Base-by-base conservation (phyloP, 352 stramenopile genomes). In the Pythium aphanidermatum region DNA sequence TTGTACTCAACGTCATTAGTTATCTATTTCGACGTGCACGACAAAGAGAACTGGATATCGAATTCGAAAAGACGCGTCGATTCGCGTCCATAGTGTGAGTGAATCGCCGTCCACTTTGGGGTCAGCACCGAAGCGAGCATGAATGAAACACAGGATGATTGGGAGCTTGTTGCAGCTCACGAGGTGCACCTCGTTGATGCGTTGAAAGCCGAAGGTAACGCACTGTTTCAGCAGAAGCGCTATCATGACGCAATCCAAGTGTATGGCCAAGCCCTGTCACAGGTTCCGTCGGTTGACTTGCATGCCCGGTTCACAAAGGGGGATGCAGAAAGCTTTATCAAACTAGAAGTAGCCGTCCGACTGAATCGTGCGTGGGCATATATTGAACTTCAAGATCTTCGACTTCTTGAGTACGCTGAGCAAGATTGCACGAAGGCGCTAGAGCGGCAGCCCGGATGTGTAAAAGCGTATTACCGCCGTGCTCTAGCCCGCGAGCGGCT, bases 391-490 rank as follows among this genome's bases (percentile, higher is more conserved):
- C 33, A 50, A 2, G 58, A 67, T 9, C 32, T 35, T 14, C 55
- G 60, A 25, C 21, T 46, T 0, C 30, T 81, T 2, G 14, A 5
- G 12, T 52, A 63, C 8, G 75, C 72, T 8, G 79, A 87, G 24
- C 47, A 83, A 25, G 83, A 97, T 16, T 96, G 91, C 16, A 68
- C 60, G 4, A 52, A 56, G 3, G 86, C 79, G 12, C 55, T 98
- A 5, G 14, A 38, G 6, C 65, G 75, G 21, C 74, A 97, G 13
- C n/a, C 54, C 0, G 48, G 36, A 4, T 87, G 89, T 53, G 68
- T 97, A 25, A 98, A 98, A 62, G 91, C 87, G 0, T 64, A 90
- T 5, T 98, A 96, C 50, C 68, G 93, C 7, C 68, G 88, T 24
- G 86, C 86, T 1, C 36, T 92, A 13, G 85, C 81, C 6, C 60